Base-by-base conservation (phyloP, 192 early-diverging fungal species). In the Coemansia sp. region DNA sequence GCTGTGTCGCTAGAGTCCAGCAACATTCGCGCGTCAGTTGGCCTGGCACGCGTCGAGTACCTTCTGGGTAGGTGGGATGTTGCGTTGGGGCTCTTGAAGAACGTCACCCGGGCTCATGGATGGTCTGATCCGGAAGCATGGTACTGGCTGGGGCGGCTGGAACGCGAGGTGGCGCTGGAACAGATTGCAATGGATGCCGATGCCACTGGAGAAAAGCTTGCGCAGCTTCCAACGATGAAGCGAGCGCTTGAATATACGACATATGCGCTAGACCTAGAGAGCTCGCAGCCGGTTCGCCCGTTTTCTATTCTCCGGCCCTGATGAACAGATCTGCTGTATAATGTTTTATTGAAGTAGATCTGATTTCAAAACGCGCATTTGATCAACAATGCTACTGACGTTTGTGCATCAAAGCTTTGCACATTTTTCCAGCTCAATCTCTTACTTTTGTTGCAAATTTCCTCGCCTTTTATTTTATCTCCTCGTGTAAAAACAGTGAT, bases 91-190 rank as follows among this genome's bases (percentile, higher is more conserved):
- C 70, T 81, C 45, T 62, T 81, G 22, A 81, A 75, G 57, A 81
- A 72, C 60, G 59, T 72, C 30, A 76, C 79, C 19, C 62, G 79
- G 2, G 79, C 73, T 2, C 72, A 81, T 25, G 79, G 79, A 7
- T 81, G 79, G 79, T 75, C 68, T n/a, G 74, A 81, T 20, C 79
- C 79, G 10, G 79, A 81, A 47, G 79, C 79, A 10, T 81, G 79
- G 79, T 76, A 69, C 54, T 76, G 68, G 79, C 70, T 81, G n/a
- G 69, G 74, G 3, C 65, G 72, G 14, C 59, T 81, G 38, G 79
- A 81, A 60, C 68, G 70, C 20, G 74, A 81, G 67, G 63, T 76
- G 13, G 79, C 79, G 8, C 54, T 62, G 33, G 72, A 75, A 52
- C 61, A 70, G 19, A 44, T 48, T 9, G 44, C 11, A 0, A 2